Evolutionary conservation across 2,329 filamentous ascomycete species (phyloP).

Genomic region (Hymenoscyphus infarciens): DNA sequence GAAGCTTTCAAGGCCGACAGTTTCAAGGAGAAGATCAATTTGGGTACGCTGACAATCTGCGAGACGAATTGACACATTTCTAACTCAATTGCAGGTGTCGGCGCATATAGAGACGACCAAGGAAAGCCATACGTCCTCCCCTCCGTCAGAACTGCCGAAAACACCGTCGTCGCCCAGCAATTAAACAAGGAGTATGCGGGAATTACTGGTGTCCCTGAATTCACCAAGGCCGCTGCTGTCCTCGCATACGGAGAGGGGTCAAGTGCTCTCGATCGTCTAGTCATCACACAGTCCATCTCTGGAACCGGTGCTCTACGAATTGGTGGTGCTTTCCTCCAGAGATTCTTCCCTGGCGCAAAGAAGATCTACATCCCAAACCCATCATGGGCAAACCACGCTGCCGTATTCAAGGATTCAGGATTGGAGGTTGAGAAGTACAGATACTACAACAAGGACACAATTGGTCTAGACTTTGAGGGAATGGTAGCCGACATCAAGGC

Average conservation of each 20-base stretch:
- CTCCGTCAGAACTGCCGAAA: conserved; percentile 84
- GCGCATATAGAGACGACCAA: conserved; percentile 96
- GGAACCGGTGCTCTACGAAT: conserved; percentile 95
- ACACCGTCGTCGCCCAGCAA: conserved; percentile 72
- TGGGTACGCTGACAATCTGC: conserved; percentile 57
- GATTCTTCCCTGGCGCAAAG: conserved; percentile 88
- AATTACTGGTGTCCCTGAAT: conserved; percentile 92
- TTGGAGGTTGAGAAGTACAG: conserved; percentile 91
- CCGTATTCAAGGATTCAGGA: conserved; percentile 91
- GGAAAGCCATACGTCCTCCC: conserved; percentile 98
- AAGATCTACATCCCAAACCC: conserved; percentile 95
- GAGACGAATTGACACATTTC: conserved; percentile 12
- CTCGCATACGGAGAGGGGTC: conserved; percentile 87
- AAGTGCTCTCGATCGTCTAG: conserved; percentile 71
- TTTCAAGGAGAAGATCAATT: conserved; percentile 95
- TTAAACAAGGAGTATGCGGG: conserved; percentile 97
- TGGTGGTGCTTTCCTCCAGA: conserved; percentile 86
- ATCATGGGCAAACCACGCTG: conserved; percentile 97
- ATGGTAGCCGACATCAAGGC: conserved; percentile 86
- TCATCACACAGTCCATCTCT: conserved; percentile 96
- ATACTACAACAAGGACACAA: conserved; percentile 99
- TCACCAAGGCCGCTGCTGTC: conserved; percentile 86
- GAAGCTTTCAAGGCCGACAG: conserved; percentile 98
- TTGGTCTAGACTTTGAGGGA: conserved; percentile 94
- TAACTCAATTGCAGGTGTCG: conserved; percentile 63